Evolutionary conservation across 306 rosid species (phyloP), one percentile per base, ranked within the genome.

Genomic region (Calophaca sinica): DNA sequence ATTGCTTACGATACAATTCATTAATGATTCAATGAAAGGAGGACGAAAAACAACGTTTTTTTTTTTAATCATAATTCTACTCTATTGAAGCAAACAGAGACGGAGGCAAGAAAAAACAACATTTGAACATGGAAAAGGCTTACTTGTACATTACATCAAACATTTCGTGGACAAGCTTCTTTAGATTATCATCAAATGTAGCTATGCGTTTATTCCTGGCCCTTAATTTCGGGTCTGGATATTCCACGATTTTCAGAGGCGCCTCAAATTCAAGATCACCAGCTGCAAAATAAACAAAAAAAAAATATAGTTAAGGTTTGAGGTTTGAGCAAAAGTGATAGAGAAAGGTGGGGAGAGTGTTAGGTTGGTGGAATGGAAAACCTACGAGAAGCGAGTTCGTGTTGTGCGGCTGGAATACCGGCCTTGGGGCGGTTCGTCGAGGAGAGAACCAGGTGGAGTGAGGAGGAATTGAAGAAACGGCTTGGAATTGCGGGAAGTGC

Each of bases 111-210:
- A 28, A 29, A 58, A 38, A 38, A 70, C 26, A 81, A 57, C 51
- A 66, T 8, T 29, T 13, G 4, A 77, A 52, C 59, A 31, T 39
- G 7, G 3, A 45, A 15, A 53, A 73, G 65, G 62, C 97, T 84
- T 70, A 91, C 97, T 77, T 90, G 84, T 91, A 94, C 98, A 94
- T 94, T 50, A 94, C 83, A 41, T 90, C 93, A 78, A 94, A 94
- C 97, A 94, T 94, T 76, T 91, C 96, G 42, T 72, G 77, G 12
- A 86, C 97, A 61, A 94, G 75, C 79, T 81, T 94, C 88, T 87
- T 87, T 70, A 90, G 67, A 79, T 82, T 86, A 84, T 86, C 96
- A 77, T 90, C 96, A 44, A 91, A 94, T 2, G 82, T 74, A 3
- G 53, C 84, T 5, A 94, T 76, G 45, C 96, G 87, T 85, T 86